A percentile compares a stretch with the other conserved stretches of the same genome.
These are phyloP conservation scores for Perkinsus olseni DNA, from an alignment of 169 alveolate species.

Conservation along the genomic window DNA sequence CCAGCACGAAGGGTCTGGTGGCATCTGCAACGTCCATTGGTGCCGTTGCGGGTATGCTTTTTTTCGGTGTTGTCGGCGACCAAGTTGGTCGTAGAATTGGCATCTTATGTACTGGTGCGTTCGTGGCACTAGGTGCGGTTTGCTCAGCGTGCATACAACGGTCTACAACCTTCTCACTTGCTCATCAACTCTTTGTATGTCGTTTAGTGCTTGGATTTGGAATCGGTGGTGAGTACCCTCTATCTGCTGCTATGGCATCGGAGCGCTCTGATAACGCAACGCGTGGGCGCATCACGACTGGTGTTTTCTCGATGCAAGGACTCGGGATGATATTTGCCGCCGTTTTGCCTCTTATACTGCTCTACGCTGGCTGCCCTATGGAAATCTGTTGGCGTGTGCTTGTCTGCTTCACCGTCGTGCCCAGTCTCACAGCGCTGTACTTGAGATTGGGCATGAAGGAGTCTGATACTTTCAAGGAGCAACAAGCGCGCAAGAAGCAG, in stretches of 20 bases:
- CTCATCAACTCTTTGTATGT: background rate
- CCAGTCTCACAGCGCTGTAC: background rate
- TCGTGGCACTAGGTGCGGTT: constrained; percentile 5
- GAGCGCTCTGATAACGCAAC: constrained; percentile 2
- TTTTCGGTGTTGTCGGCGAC: constrained; percentile 20
- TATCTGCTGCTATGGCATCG: constrained; percentile 37
- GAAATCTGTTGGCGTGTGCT: constrained; percentile 5
- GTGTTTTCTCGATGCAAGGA: constrained; percentile 34
- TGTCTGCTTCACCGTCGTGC: background rate
- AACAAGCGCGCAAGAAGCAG: background rate
- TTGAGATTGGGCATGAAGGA: background rate
- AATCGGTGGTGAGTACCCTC: constrained; percentile 49
- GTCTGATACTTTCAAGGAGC: background rate
- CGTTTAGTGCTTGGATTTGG: constrained; percentile 29
- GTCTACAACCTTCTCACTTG: background rate
- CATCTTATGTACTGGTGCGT: constrained; percentile 1
- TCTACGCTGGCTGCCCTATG: background rate
- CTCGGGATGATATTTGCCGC: constrained; percentile 13
- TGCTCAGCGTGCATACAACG: background rate
- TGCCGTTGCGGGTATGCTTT: constrained; percentile 18
- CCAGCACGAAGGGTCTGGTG: constrained; percentile 11
- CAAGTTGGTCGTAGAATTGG: constrained; percentile 21
- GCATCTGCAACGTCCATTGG: constrained; percentile 20
- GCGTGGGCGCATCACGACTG: constrained; percentile 12
- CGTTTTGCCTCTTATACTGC: background rate